Evolutionary conservation across 495 filamentous ascomycete species (phyloP), one percentile per base, ranked within the genome.

Genomic region (Xylaria intraflava): DNA sequence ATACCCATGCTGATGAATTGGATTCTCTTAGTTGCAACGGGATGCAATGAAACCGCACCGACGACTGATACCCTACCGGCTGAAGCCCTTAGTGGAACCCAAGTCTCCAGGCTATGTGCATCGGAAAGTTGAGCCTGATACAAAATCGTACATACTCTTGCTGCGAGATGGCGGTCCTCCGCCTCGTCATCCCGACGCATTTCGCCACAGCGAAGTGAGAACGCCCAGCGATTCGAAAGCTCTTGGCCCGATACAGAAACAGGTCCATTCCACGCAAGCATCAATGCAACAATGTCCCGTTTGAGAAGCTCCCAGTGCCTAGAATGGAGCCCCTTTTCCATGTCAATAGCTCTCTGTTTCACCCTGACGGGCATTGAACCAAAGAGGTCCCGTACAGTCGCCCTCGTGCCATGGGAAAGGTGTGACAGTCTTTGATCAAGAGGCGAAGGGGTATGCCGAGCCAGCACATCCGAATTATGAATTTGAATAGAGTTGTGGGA

Each of bases 361-460:
- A 96, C 84, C n/a, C 94, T 85, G 10, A 98, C 93, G 1, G 93
- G 93, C 85, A 98, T 90, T 44, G 89, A 90, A 1, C 92, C 93
- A 69, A 96, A 97, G 11, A 98, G 74, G 62, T 95, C 87, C 55
- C 88, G 83, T 2, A 96, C 88, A 4, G 78, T 79, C 8, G 93
- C 83, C 42, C 83, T 76, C 1, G 92, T 96, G 6, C 93, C 94
- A 69, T 89, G 85, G 12, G 71, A 58, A 46, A 76, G 74, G 57
- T 68, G 69, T 7, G 70, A 60, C 3, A 93, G 55, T 24, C 75
- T 71, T 29, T 89, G 80, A 35, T 85, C 78, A 4, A 72, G 56
- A 2, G 81, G 78, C 2, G 87, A 83, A 20, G 88, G 87, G 1
- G 76, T 69, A 48, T 86, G 72, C 6, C 90, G 79, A 12, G 82